These are phyloP conservation scores for Talaromyces marneffei DNA, from an alignment of 2,329 filamentous ascomycete species.

Conservation along the genomic window DNA sequence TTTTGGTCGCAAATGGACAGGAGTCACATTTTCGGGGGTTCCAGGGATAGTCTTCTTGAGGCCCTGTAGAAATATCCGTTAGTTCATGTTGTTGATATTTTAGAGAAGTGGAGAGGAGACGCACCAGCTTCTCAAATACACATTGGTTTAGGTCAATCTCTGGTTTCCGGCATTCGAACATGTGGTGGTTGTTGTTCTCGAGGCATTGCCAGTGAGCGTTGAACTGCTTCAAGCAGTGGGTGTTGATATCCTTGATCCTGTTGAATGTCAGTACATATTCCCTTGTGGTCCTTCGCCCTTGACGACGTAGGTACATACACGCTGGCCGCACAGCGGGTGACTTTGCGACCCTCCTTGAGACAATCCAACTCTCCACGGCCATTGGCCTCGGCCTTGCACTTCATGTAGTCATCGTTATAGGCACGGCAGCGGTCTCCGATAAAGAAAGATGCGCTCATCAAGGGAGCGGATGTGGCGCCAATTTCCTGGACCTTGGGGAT, in stretches of 20 bases:
- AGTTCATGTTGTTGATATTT: background rate
- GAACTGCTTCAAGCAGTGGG: slow-evolving; percentile 86
- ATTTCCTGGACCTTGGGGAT: slow-evolving; percentile 93
- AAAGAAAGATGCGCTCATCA: slow-evolving; percentile 90
- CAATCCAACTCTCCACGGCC: slow-evolving; percentile 90
- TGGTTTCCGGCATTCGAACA: slow-evolving; percentile 86
- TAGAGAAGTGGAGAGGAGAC: slow-evolving; percentile 30
- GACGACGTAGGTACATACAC: slow-evolving; percentile 72
- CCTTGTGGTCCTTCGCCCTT: too few species aligned
- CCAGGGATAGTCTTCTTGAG: slow-evolving; percentile 76
- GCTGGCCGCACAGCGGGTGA: slow-evolving; percentile 91
- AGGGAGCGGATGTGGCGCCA: slow-evolving; percentile 83
- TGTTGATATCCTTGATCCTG: slow-evolving; percentile 93
- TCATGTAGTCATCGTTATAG: slow-evolving; percentile 99
- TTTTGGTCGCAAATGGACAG: slow-evolving; percentile 64
- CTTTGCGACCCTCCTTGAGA: slow-evolving; percentile 91
- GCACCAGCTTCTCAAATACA: slow-evolving; percentile 89
- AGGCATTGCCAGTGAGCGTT: slow-evolving; percentile 91
- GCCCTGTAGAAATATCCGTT: slow-evolving; percentile 49
- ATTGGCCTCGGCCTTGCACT: slow-evolving; percentile 93
- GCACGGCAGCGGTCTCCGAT: slow-evolving; percentile 91
- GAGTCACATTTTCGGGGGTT: slow-evolving; percentile 61
- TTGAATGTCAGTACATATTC: background rate
- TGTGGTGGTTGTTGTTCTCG: slow-evolving; percentile 94
- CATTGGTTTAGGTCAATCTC: slow-evolving; percentile 93